These are phyloP conservation scores for Scheffersomyces quercinus DNA, from an alignment of 1,139 yeast genomes.

Conservation along the genomic window DNA sequence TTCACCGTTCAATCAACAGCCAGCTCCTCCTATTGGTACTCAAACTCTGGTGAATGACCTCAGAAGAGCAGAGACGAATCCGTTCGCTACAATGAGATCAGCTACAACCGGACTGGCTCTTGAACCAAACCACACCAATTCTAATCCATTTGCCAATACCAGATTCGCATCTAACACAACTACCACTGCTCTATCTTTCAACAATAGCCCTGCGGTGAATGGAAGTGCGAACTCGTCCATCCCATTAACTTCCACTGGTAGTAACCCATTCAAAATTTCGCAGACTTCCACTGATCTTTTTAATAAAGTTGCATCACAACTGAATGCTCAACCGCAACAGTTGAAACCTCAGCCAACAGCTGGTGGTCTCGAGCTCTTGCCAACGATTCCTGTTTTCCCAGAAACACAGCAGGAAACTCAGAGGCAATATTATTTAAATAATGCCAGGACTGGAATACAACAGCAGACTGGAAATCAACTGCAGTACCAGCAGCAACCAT, in stretches of 20 bases:
- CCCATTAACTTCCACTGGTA: slow-evolving; percentile 36
- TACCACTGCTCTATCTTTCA: slow-evolving; percentile 39
- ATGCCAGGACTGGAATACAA: slow-evolving; percentile 31
- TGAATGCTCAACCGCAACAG: slow-evolving; percentile 20
- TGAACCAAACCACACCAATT: slow-evolving; percentile 18
- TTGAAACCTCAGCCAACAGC: slow-evolving; percentile 58
- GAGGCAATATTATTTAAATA: slow-evolving; percentile 34
- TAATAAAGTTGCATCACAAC: slow-evolving; percentile 20
- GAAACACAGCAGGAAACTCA: slow-evolving; percentile 52
- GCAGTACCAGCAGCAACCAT: slow-evolving; percentile 17
- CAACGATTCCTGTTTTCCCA: slow-evolving; percentile 66
- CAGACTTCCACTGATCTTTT: slow-evolving; percentile 38
- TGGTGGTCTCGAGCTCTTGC: slow-evolving; percentile 64
- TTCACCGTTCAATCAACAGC: slow-evolving; percentile 7
- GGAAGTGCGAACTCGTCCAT: slow-evolving; percentile 19
- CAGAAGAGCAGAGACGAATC: slow-evolving; percentile 40
- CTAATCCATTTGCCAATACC: slow-evolving; percentile 54
- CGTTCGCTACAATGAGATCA: slow-evolving; percentile 33
- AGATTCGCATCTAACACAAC: slow-evolving; percentile 35
- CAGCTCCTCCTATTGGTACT: slow-evolving; percentile 1
- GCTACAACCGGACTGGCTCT: slow-evolving; percentile 20
- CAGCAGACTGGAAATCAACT: slow-evolving; percentile 14
- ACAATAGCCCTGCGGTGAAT: slow-evolving; percentile 15
- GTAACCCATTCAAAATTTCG: slow-evolving; percentile 48
- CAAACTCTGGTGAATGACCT: slow-evolving; percentile 11